Evolutionary conservation across 352 stramenopile genomes (phyloP), one percentile per base, ranked within the genome.

Genomic region (Aphanomyces astaci): DNA sequence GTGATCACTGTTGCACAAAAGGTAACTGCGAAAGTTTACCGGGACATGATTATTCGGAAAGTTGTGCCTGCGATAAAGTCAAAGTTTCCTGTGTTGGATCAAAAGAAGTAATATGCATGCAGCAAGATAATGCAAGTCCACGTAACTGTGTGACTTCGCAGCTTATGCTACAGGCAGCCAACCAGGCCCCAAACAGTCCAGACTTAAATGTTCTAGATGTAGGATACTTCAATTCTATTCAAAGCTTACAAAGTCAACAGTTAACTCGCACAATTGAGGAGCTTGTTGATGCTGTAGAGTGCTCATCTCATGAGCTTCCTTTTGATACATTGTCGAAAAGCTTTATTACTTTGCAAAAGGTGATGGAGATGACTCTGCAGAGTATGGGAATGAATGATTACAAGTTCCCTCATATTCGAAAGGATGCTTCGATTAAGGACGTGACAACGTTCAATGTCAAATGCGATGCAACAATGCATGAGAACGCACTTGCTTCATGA

Each of bases 91-190:
- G 19, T 22, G 15, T 17, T 17, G 28, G 25, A 22, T 11, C 48
- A 28, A 17, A 17, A 28, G 25, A 22, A 13, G 48, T 17, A 10
- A 28, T 55, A 28, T 55, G 22, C 28, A 22, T 55, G 9, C 48
- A 55, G 48, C 48, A 55, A 24, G 48, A 55, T 1, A 55, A 55
- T 55, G 48, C 48, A 22, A n/a, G n/a, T n/a, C n/a, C n/a, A n/a
- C n/a, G n/a, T n/a, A n/a, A n/a, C n/a, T n/a, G n/a, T n/a, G n/a
- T n/a, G n/a, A n/a, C n/a, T n/a, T n/a, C n/a, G n/a, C n/a, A n/a
- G n/a, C n/a, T n/a, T n/a, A n/a, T n/a, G n/a, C n/a, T n/a, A n/a
- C n/a, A n/a, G n/a, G n/a, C n/a, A n/a, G n/a, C n/a, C n/a, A n/a
- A n/a, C n/a, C n/a, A n/a, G n/a, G n/a, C n/a, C n/a, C n/a, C n/a